Evolutionary conservation across 2,329 filamentous ascomycete genomes (phyloP).

Genomic region (Cordyceps militaris): DNA sequence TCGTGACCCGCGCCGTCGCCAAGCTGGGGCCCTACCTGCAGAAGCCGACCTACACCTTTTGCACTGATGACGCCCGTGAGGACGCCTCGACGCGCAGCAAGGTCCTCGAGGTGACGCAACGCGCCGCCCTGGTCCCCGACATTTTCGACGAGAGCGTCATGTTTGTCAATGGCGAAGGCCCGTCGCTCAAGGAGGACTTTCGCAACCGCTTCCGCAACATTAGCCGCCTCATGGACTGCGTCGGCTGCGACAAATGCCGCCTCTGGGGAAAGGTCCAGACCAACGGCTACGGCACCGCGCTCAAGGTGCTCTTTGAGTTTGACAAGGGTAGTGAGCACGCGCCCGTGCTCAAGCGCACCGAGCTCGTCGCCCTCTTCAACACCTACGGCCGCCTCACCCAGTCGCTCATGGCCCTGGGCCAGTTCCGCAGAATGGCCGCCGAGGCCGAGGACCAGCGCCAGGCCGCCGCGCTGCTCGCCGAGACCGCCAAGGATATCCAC

Average conservation of each 20-base stretch:
- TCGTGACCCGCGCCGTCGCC: slow-evolving; percentile 84
- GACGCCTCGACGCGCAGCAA: slow-evolving; percentile 74
- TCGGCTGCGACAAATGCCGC: slow-evolving; percentile 96
- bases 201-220: slow-evolving; percentile 95
- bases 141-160: slow-evolving; percentile 95
- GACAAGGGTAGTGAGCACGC: slow-evolving; percentile 55
- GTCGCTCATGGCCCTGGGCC: slow-evolving; percentile 66
- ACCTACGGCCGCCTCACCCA: slow-evolving; percentile 82
- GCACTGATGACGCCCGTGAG: slow-evolving; percentile 74
- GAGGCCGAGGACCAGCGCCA: slow-evolving; percentile 24
- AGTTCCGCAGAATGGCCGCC: slow-evolving; percentile 56
- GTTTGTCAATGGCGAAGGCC: slow-evolving; percentile 74
- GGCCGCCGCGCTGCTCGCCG: slow-evolving; percentile 19
- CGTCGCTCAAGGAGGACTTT: slow-evolving; percentile 91
- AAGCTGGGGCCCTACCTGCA: slow-evolving; percentile 80
- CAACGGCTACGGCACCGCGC: slow-evolving; percentile 84
- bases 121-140: slow-evolving; percentile 60
- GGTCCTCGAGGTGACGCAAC: slow-evolving; percentile 66
- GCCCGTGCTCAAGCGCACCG: slow-evolving; percentile 74
- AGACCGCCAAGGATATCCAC: slow-evolving; percentile 22
- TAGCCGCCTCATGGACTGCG: slow-evolving; percentile 94
- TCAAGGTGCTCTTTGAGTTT: slow-evolving; percentile 95
- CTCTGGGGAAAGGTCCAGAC: slow-evolving; percentile 98
- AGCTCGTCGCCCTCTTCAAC: slow-evolving; percentile 91
- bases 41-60: slow-evolving; percentile 71